Evolutionary conservation across 2,329 filamentous ascomycete genomes (phyloP).

Genomic region (Diplodia corticola): DNA sequence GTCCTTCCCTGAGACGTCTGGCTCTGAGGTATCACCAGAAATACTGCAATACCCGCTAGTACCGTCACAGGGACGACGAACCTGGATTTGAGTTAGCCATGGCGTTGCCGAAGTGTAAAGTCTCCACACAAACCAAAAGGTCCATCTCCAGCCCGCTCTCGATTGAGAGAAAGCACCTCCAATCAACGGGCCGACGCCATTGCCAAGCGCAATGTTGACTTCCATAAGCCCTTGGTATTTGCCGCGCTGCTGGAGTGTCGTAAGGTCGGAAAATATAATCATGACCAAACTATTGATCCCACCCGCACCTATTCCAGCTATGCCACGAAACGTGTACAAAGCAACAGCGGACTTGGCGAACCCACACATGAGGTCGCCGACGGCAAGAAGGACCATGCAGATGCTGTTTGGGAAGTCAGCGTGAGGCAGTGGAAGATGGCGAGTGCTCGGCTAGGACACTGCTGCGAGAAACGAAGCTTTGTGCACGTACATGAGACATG

Average conservation of each 20-base stretch:
- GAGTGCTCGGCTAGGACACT: background rate
- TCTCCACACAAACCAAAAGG: background rate
- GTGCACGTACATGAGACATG: constrained; percentile 7
- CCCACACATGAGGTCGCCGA: constrained; percentile 34
- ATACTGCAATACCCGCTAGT: background rate
- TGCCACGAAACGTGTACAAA: constrained; percentile 36
- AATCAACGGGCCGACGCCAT: constrained; percentile 31
- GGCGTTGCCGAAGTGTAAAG: background rate
- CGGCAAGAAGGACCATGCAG: constrained; percentile 17
- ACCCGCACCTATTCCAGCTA: constrained; percentile 34
- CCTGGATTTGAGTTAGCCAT: background rate
- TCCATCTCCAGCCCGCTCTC: constrained; percentile 20
- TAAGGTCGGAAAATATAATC: constrained; percentile 42
- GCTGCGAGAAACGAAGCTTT: background rate
- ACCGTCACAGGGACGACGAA: constrained; percentile 6
- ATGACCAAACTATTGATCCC: constrained; percentile 35
- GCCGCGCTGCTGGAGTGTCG: constrained; percentile 39
- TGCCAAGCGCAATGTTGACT: constrained; percentile 31
- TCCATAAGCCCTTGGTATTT: constrained; percentile 41
- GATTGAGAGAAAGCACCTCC: constrained; percentile 30
- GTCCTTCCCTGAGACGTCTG: background rate
- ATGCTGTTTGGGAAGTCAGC: background rate
- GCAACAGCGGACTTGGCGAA: constrained; percentile 30
- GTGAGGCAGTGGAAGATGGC: too few species aligned
- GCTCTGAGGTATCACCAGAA: background rate